Evolutionary conservation across 1,284 basidiomycete genomes (phyloP), one percentile per base, ranked within the genome.

Genomic region (Tilletia setariae): DNA sequence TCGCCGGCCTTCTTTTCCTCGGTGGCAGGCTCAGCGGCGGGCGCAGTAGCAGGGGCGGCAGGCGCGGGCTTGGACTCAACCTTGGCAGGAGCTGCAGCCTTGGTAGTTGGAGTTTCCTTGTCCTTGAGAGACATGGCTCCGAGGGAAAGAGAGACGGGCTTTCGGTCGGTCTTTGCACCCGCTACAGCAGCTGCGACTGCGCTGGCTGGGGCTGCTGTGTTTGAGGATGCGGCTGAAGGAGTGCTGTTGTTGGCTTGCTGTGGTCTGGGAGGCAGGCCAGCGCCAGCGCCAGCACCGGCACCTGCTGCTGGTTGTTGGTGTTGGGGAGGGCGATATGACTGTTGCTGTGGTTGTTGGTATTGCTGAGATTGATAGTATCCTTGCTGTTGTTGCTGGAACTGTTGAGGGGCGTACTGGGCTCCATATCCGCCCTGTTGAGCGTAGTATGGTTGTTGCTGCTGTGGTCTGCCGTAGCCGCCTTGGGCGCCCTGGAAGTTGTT

Each of bases 101-200:
- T 40, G 63, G 16, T 25, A 63, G 16, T 11, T 42, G 46, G 19
- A 23, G 46, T 19, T 19, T 59, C 53, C 53, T 59, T 59, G 53
- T 59, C 53, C 53, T 59, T 59, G 53, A 59, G 53, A 23, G 61
- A 63, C n/a, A 35, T 21, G 16, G 44, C 65, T 9, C 71, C 71
- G 21, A 72, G 28, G 35, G 67, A 68, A 21, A 79, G 68, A 47
- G 69, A 71, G 64, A 70, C 70, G 43, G 70, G 72, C 65, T 70
- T 70, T 51, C 67, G 67, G 35, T 65, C 49, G 23, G 42, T 49
- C 63, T 64, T 44, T 6, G 16, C 61, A 16, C n/a, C 53, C 30
- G 53, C 53, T 23, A 63, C 42, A 32, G 35, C 61, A 6, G 61
- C 35, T 21, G 19, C 21, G 21, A 56, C 16, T 43, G 66, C 16